Evolutionary conservation across 768 basidiomycete genomes (phyloP), one percentile per base, ranked within the genome.

Genomic region (Leccinum disarticulatum): DNA sequence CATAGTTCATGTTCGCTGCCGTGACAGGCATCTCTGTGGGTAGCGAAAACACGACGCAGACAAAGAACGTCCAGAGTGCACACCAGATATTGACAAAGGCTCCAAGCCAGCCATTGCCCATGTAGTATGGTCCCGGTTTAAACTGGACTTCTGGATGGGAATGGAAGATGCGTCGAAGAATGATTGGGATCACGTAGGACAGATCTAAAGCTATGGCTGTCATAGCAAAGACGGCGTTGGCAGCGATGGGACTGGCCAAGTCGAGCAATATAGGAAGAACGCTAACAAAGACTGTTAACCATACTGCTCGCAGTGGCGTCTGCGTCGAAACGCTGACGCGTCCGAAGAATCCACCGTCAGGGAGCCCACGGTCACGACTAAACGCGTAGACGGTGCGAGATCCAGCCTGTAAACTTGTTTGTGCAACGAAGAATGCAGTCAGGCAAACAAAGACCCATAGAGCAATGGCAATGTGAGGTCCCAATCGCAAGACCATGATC

Each of bases 321-420:
- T 76, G 73, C 52, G 86, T 86, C 43, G 59, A 58, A 51, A 63
- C 51, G 64, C 75, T 79, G 57, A 86, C 68, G 52, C 76, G 73
- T 36, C 81, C 82, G 60, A 88, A 85, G 70, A 80, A 77, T 6
- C 85, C 83, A 14, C 81, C 73, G 64, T 88, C 87, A 0, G 84
- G 84, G 35, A 87, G 75, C 13, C 77, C 82, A 27, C 70, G 72
- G 53, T 85, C 83, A 35, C 82, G 78, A 57, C 80, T 80, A 71
- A 87, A 80, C 7, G 86, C 86, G 64, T 82, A 86, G 61, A 87
- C 74, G 4, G 84, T 79, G 49, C 86, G 77, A 10, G 83, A 83
- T 57, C 77, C 79, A 3, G 86, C 83, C 68, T 87, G 86, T 3
- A 82, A 68, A 27, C 79, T 64, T 3, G 72, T 69, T 59, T 83